These are phyloP conservation scores for Flaveria trinervia DNA, from an alignment of 129 eudicot genomes.

Conservation along the genomic window DNA sequence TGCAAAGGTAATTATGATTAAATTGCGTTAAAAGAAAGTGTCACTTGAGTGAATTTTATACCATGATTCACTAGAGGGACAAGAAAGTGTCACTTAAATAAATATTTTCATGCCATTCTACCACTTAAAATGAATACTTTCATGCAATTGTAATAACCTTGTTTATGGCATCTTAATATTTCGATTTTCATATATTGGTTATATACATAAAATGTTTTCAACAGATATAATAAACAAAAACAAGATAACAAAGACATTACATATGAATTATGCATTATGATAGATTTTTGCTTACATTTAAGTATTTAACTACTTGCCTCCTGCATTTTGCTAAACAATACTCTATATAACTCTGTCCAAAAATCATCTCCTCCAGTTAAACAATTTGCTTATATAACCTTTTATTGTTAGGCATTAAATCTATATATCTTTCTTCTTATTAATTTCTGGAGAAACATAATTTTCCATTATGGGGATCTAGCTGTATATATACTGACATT, in stretches of 20 bases:
- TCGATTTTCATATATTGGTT: too few relatives aligned
- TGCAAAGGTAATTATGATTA: too few relatives aligned
- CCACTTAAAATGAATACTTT: too few relatives aligned
- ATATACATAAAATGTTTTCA: background rate
- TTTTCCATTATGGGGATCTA: constrained; percentile 19
- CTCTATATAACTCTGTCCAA: constrained; percentile 16
- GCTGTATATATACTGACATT: constrained; percentile 18
- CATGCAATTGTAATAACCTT: too few relatives aligned
- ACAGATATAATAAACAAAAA: background rate
- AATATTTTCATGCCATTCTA: too few relatives aligned
- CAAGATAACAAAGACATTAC: background rate
- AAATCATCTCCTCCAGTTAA: constrained; percentile 3
- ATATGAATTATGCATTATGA: background rate
- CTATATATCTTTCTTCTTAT: constrained; percentile 9
- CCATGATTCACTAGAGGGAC: too few relatives aligned
- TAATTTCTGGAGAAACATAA: background rate
- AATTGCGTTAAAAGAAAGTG: too few relatives aligned
- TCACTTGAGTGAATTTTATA: too few relatives aligned
- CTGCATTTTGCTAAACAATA: constrained; percentile 9
- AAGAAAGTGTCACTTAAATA: too few relatives aligned
- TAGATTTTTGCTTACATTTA: constrained; percentile 14
- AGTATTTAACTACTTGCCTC: background rate
- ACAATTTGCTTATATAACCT: constrained; percentile 20
- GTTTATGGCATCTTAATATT: too few relatives aligned
- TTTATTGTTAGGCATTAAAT: constrained; percentile 22